Evolutionary conservation across 208 protist genomes (phyloP), one percentile per base, ranked within the genome.

Genomic region (Tritrichomonas foetus): DNA sequence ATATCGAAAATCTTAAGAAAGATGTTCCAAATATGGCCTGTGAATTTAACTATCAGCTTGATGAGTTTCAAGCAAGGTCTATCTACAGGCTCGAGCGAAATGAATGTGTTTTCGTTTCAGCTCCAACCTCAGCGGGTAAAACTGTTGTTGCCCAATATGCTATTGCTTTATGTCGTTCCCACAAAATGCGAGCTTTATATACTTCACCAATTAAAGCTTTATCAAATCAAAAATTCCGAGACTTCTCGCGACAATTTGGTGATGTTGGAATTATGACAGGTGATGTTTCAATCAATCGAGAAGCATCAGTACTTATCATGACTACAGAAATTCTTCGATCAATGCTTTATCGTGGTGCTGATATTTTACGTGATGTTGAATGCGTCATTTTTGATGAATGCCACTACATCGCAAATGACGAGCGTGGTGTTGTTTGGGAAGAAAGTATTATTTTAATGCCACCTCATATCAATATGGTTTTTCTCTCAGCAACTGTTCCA

Each of bases 331-430:
- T 98, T 94, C 94, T 94, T 36, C 11, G 94, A 75, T 97, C 95
- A 0, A 98, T 98, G 97, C 93, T 98, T 3, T 98, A 98, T 44
- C 75, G 95, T 47, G 97, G 97, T 44, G 95, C 95, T 75, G 96
- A 97, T 92, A 97, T 99, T 93, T 97, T 99, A 93, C 97, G 98
- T 33, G 98, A 99, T 95, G 98, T 99, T 13, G 97, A 97, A 36
- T 99, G 98, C 97, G 99, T 99, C 22, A 97, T 99, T 61, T 99
- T 99, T 94, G 99, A 99, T 95, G 96, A 97, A 94, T 78, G 66
- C 36, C 95, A 96, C 78, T 96, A 95, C 80, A 93, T 96, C 39
- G 57, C 94, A 47, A 94, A 95, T 75, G 93, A 50, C 22, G 95
- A 95, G n/a, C 55, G 95, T 49, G 95, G 95, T 66, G 64, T 93